These are phyloP conservation scores for Bipolaris gigantea DNA, from an alignment of 2,329 filamentous ascomycete genomes.

Conservation along the genomic window DNA sequence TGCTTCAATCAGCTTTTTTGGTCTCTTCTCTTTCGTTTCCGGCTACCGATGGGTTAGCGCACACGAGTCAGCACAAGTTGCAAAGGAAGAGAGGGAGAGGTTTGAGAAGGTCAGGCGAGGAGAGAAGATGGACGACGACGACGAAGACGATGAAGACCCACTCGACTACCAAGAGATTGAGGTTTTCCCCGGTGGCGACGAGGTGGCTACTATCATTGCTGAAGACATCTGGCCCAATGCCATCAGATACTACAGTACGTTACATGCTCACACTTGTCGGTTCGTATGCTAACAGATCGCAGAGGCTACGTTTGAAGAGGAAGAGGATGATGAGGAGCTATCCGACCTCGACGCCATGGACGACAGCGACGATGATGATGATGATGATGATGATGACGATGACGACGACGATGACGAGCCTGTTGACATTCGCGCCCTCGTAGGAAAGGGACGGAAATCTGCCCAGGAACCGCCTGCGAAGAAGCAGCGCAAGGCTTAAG, in stretches of 20 bases:
- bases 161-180: slow-evolving; percentile 71
- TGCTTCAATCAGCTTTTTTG: slow-evolving; percentile 78
- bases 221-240: slow-evolving; percentile 90
- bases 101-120: slow-evolving; percentile 51
- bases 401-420: slow-evolving; percentile 49
- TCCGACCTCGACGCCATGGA: slow-evolving; percentile 65
- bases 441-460: slow-evolving; percentile 52
- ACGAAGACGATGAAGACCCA: slow-evolving; percentile 60
- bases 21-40: slow-evolving; percentile 76
- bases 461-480: slow-evolving; percentile 37
- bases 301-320: slow-evolving; percentile 61
- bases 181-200: slow-evolving; percentile 85
- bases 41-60: slow-evolving; percentile 68
- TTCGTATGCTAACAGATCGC: slow-evolving; percentile 43
- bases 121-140: slow-evolving; percentile 43
- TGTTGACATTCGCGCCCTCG: slow-evolving; percentile 51
- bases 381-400: slow-evolving; percentile 49
- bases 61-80: slow-evolving; percentile 68
- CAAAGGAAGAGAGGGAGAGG: slow-evolving; percentile 62
- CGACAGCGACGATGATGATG: slow-evolving; percentile 53
- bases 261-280: not conserved
- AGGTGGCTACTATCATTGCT: slow-evolving; percentile 75
- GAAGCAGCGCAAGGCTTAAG: slow-evolving; percentile 47
- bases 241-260: slow-evolving; percentile 88
- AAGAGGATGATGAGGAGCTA: slow-evolving; percentile 56